A percentile compares a stretch with the other conserved stretches of the same genome.
phyloP scores from a whole-genome alignment of 768 basidiomycete species.

The Amanita polypyramis region DNA sequence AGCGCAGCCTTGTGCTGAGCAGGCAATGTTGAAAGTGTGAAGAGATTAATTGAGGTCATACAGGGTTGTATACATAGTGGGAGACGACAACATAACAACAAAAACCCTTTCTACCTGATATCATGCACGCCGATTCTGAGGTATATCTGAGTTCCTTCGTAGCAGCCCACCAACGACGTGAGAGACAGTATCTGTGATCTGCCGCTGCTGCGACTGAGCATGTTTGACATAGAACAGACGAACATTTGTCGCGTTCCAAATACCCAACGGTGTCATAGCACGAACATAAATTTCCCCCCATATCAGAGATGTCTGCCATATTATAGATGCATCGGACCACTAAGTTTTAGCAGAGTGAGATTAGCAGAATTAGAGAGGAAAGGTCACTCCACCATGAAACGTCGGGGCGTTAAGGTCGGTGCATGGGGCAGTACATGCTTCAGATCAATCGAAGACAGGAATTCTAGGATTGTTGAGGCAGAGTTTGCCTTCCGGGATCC shows the following conservation, averaged over 20 bases:
- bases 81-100: background rate
- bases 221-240: conserved; percentile 90
- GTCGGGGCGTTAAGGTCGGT: conserved; percentile 54
- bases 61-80: background rate
- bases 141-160: conserved; percentile 35
- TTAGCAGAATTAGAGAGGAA: conserved; percentile 1
- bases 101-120: background rate
- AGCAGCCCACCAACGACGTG: conserved; percentile 75
- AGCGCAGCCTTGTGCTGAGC: conserved; percentile 16
- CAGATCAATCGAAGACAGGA: conserved; percentile 61
- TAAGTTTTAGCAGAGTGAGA: conserved; percentile 18
- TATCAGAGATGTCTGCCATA: conserved; percentile 88
- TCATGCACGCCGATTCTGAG: conserved; percentile 8
- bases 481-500: conserved; percentile 53
- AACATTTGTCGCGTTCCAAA: conserved; percentile 88
- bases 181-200: conserved; percentile 69
- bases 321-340: conserved; percentile 89
- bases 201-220: conserved; percentile 54
- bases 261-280: conserved; percentile 75
- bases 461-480: conserved; percentile 60
- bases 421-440: conserved; percentile 64
- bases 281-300: conserved; percentile 96
- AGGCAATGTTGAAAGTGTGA: conserved; percentile 5
- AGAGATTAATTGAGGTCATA: conserved; percentile 1
- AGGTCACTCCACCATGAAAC: conserved; percentile 53